Conservation (phyloP, 179 eudicot genomes). For the Nepenthes alata region DNA sequence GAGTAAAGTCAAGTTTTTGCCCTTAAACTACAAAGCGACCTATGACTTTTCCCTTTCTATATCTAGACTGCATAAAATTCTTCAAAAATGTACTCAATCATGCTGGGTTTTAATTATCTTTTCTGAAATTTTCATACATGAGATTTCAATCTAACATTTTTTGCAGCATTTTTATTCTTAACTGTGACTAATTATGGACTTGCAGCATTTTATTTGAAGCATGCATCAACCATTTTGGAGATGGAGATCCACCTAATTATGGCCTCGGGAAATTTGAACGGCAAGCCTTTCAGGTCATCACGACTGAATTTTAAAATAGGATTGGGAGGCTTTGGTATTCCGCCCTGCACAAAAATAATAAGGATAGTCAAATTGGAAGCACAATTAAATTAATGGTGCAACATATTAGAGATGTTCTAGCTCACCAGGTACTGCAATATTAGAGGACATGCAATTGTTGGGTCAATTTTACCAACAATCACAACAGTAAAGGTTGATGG, state of each 20-base stretch:
- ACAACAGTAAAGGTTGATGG: constrained; percentile 84
- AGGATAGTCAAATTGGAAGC: neutral
- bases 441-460: constrained; percentile 58
- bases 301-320: constrained; percentile 60
- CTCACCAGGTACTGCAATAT: constrained; percentile 80
- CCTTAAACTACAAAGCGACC: too few species aligned
- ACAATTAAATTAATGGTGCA: neutral
- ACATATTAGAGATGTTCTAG: neutral
- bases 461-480: constrained; percentile 81
- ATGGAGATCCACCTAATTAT: constrained; percentile 36
- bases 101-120: too few species aligned
- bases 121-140: too few species aligned
- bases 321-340: constrained; percentile 66
- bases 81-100: too few species aligned
- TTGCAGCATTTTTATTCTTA: too few species aligned
- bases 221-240: neutral
- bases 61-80: too few species aligned
- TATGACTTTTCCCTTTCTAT: too few species aligned
- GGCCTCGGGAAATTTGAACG: constrained; percentile 62
- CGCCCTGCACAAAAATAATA: constrained; percentile 49
- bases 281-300: constrained; percentile 81
- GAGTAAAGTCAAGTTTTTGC: too few species aligned
- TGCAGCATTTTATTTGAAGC: neutral
- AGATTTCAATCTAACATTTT: too few species aligned
- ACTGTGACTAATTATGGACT: neutral